These are phyloP conservation scores for Hypholoma fasciculare DNA, from an alignment of 768 basidiomycete species.

Conservation along the genomic window DNA sequence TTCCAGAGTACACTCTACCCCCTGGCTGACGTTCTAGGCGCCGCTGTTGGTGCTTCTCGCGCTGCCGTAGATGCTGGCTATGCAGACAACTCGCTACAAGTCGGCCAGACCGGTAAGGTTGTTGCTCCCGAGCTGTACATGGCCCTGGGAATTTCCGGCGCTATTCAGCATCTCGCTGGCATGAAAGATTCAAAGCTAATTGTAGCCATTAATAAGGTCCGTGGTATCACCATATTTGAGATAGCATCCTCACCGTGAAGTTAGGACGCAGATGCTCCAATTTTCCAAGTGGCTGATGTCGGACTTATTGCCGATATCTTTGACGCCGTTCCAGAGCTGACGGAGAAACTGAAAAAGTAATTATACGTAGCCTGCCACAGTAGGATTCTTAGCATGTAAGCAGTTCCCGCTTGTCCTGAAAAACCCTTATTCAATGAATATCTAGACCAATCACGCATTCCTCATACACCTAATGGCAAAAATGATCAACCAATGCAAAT, in stretches of 20 bases:
- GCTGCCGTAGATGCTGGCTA: slow-evolving; percentile 99
- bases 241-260: neutral
- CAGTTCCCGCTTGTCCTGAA: neutral
- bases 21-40: slow-evolving; percentile 89
- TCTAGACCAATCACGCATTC: neutral
- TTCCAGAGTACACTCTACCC: slow-evolving; percentile 87
- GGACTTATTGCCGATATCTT: slow-evolving; percentile 95
- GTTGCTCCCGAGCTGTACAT: slow-evolving; percentile 97
- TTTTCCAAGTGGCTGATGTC: slow-evolving; percentile 97
- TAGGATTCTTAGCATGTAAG: neutral
- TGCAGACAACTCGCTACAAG: slow-evolving; percentile 95
- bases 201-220: slow-evolving; percentile 95
- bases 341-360: slow-evolving; percentile 75
- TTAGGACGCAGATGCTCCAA: slow-evolving; percentile 95
- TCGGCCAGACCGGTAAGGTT: slow-evolving; percentile 99
- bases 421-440: neutral
- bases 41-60: slow-evolving; percentile 96
- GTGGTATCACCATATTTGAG: slow-evolving; percentile 4
- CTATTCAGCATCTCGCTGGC: slow-evolving; percentile 97
- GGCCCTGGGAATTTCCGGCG: slow-evolving; percentile 96
- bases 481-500: too few species aligned
- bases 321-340: slow-evolving; percentile 87
- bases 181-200: slow-evolving; percentile 99
- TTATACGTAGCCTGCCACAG: neutral
- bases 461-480: neutral